Conservation (phyloP, 768 basidiomycete genomes). For the Suillus lakei region DNA sequence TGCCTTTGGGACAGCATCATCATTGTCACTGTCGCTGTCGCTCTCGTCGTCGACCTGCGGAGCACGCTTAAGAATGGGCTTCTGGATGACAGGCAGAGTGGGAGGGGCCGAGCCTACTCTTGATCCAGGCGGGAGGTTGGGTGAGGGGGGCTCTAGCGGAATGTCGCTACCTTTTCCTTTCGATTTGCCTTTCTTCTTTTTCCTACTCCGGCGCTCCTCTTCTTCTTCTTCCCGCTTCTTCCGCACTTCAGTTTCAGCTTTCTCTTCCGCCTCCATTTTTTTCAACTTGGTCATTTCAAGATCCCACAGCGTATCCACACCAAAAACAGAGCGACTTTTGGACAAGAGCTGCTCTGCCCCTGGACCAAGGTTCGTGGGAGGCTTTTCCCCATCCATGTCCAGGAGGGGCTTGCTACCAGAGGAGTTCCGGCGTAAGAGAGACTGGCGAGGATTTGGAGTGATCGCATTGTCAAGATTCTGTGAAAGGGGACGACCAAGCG, state of each 20-base stretch:
- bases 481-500: slow-evolving; percentile 55
- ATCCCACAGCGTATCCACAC: slow-evolving; percentile 93
- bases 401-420: slow-evolving; percentile 65
- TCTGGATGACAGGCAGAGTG: slow-evolving; percentile 40
- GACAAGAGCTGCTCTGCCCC: slow-evolving; percentile 39
- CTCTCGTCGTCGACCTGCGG: slow-evolving; percentile 43
- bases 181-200: slow-evolving; percentile 49
- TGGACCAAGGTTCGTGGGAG: slow-evolving; percentile 34
- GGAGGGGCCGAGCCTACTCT: slow-evolving; percentile 30
- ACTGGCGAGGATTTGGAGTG: slow-evolving; percentile 29
- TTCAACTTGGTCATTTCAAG: slow-evolving; percentile 82
- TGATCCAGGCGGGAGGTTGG: slow-evolving; percentile 23
- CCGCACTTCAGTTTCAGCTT: slow-evolving; percentile 56
- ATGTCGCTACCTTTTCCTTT: slow-evolving; percentile 50
- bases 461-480: slow-evolving; percentile 51
- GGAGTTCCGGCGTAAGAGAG: slow-evolving; percentile 54
- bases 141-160: slow-evolving; percentile 36
- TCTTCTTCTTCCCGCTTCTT: slow-evolving; percentile 50
- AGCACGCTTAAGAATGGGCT: slow-evolving; percentile 34
- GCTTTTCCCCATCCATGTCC: slow-evolving; percentile 54
- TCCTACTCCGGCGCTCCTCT: slow-evolving; percentile 41
- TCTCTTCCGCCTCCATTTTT: slow-evolving; percentile 75
- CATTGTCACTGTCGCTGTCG: slow-evolving; percentile 55
- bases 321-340: slow-evolving; percentile 82
- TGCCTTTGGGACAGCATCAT: slow-evolving; percentile 26